Conservation (phyloP, 2,329 filamentous ascomycete genomes). For the Alternaria ventricosa region DNA sequence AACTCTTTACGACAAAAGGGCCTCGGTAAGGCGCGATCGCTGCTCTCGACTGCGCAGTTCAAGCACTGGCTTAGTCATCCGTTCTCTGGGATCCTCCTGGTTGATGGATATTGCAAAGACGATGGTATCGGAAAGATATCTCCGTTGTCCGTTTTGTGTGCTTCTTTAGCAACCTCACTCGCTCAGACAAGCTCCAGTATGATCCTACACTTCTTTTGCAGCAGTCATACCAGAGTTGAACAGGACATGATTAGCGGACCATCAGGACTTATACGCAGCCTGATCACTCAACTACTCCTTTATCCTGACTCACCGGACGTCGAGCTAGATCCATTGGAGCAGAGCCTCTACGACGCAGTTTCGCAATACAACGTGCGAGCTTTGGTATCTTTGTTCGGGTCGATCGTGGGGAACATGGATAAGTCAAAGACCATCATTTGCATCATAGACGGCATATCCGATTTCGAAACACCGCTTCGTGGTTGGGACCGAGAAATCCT, state of each 20-base stretch:
- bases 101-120: background rate
- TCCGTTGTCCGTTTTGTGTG: background rate
- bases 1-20: background rate
- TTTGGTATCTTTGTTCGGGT: background rate
- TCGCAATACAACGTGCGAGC: background rate
- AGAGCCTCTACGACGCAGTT: background rate
- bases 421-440: background rate
- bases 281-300: background rate
- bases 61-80: background rate
- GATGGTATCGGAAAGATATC: background rate
- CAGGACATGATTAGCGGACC: background rate
- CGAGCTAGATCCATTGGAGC: background rate
- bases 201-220: background rate
- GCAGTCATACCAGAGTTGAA: background rate
- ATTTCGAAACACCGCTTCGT: background rate
- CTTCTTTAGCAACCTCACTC: background rate
- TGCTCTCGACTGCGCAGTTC: background rate
- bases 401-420: background rate
- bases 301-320: background rate
- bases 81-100: background rate
- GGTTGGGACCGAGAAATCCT: background rate
- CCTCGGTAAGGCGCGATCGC: background rate
- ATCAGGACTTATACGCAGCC: background rate
- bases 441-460: background rate
- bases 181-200: background rate